Evolutionary conservation across 441 rosid species (phyloP).

Genomic region (Iberis amara): DNA sequence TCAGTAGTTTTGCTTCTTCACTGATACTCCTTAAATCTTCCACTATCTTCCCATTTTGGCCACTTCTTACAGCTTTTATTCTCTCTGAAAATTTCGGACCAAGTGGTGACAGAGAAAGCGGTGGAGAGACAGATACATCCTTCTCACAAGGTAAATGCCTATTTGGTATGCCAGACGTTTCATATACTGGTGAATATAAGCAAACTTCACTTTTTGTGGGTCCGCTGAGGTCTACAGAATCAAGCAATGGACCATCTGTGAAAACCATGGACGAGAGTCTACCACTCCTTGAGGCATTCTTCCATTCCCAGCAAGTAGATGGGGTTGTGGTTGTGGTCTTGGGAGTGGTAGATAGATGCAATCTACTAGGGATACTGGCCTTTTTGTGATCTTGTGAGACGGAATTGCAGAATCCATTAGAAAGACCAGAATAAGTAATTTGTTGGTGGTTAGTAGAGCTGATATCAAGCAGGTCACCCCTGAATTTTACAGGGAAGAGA

Average conservation of each 20-base stretch:
- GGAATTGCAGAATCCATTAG: slow-evolving; percentile 31
- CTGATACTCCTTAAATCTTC: slow-evolving; percentile 35
- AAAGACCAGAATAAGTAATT: slow-evolving; percentile 31
- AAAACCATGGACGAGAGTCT: slow-evolving; percentile 42
- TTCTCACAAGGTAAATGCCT: slow-evolving; percentile 37
- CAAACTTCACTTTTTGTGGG: slow-evolving; percentile 29
- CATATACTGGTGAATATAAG: slow-evolving; percentile 36
- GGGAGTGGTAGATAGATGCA: slow-evolving; percentile 33
- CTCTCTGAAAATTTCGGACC: slow-evolving; percentile 70
- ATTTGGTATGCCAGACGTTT: slow-evolving; percentile 35
- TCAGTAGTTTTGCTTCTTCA: slow-evolving; percentile 38
- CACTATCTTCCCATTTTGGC: slow-evolving; percentile 33
- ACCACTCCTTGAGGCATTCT: slow-evolving; percentile 32
- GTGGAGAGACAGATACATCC: slow-evolving; percentile 49
- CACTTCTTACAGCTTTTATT: slow-evolving; percentile 37
- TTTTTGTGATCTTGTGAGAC: slow-evolving; percentile 51
- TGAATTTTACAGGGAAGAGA: slow-evolving; percentile 52
- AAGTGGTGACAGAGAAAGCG: slow-evolving; percentile 77
- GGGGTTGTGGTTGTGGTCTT: slow-evolving; percentile 29
- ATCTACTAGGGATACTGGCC: slow-evolving; percentile 49
- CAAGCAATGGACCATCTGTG: slow-evolving; percentile 74
- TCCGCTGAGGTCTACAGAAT: slow-evolving; percentile 32
- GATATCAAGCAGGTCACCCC: slow-evolving; percentile 55
- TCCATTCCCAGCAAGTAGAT: slow-evolving; percentile 48
- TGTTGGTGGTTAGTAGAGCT: slow-evolving; percentile 43